Evolutionary conservation across 2,329 filamentous ascomycete species (phyloP), one percentile per base, ranked within the genome.

Genomic region (Beauveria brongniartii): DNA sequence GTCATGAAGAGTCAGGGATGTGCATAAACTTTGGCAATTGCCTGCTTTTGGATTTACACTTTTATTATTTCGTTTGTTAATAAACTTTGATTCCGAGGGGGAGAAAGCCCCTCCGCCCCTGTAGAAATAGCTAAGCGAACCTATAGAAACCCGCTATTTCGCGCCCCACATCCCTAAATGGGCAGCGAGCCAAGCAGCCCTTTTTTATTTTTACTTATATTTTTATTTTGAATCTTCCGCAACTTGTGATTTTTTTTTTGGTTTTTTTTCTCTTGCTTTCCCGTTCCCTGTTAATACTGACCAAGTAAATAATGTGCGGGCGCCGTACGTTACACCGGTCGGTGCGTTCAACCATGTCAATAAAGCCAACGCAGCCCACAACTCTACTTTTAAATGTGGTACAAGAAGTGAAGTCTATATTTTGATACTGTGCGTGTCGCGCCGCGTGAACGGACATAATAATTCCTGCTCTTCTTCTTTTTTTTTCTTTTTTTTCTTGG

Each of bases 81-180:
- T 41, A 26, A 41, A 41, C 51, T 16, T 54, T 28, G 52, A 51
- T 26, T 53, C n/a, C 7, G 48, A 43, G 37, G 50, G 30, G 34
- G 10, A 12, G n/a, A 18, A n/a, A 22, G 52, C 37, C 52, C 22
- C 40, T 12, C 28, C 12, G 40, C 30, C 55, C 44, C 28, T 40
- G 44, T 14, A 40, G 30, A 57, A 48, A 14, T 22, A 30, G 12
- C 22, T 51, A 54, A 54, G 43, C 57, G 57, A 60, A 18, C 57
- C 57, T 60, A 60, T 60, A 40, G 20, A 37, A 46, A 16, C 22
- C 20, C 14, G 16, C 28, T 54, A 60, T 54, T 54, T 3, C 0
- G 5, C 28, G 58, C 41, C 58, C 58, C 58, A 54, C 41, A 60
- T 60, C 58, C 50, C 50, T 60, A 60, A 60, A 54, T 60, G 28